Conservation (phyloP, 768 basidiomycete species). For the Hirschioporus abietinus region DNA sequence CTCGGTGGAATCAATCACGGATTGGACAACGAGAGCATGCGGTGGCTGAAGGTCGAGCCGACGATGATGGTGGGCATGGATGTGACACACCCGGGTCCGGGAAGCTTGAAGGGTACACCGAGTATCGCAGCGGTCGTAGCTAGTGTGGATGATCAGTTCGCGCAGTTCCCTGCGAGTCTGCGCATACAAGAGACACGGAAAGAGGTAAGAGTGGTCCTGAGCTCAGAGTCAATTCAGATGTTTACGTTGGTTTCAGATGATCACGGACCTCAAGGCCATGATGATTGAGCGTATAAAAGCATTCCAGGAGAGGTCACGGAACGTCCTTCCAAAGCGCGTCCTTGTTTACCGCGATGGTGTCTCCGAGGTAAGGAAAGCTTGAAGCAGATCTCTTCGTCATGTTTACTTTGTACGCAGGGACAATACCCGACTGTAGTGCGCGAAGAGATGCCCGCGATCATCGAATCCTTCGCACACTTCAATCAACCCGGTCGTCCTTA, state of each 20-base stretch:
- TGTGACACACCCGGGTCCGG: slow-evolving; percentile 77
- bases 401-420: slow-evolving; percentile 26
- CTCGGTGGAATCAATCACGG: slow-evolving; percentile 49
- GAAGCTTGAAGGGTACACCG: slow-evolving; percentile 51
- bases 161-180: slow-evolving; percentile 46
- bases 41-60: slow-evolving; percentile 32
- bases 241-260: slow-evolving; percentile 31
- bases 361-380: slow-evolving; percentile 49
- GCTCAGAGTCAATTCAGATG: not conserved
- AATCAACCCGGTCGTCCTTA: slow-evolving; percentile 31
- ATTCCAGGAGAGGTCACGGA: slow-evolving; percentile 31
- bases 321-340: slow-evolving; percentile 37
- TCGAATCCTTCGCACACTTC: slow-evolving; percentile 37
- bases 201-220: slow-evolving; percentile 43
- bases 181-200: slow-evolving; percentile 55
- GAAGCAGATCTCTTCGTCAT: not conserved
- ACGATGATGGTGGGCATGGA: slow-evolving; percentile 57
- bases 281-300: slow-evolving; percentile 40
- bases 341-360: slow-evolving; percentile 72
- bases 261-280: slow-evolving; percentile 43
- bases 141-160: slow-evolving; percentile 37
- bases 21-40: slow-evolving; percentile 30
- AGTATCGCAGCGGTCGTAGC: slow-evolving; percentile 53
- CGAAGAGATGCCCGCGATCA: slow-evolving; percentile 40
- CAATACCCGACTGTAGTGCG: slow-evolving; percentile 42